Percentiles rank a stretch among this genome's conserved stretches.
Evolutionary conservation across 2,329 filamentous ascomycete species (phyloP).

Genomic region (Aaosphaeria pasadenensis): DNA sequence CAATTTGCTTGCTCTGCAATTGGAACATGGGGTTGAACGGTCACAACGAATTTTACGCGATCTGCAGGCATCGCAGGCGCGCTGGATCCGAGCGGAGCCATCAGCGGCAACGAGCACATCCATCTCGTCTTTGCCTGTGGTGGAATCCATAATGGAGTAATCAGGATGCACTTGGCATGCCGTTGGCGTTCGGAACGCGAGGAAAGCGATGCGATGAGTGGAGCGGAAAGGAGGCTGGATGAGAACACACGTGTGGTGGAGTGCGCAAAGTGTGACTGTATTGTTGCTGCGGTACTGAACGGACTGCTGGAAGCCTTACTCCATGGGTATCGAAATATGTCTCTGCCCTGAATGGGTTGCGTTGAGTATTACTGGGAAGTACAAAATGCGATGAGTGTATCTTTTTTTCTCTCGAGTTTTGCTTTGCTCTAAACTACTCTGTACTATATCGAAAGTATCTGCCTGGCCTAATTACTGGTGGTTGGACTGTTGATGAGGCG

Average conservation of each 20-base stretch:
- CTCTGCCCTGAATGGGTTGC: no score
- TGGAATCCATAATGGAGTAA: slow-evolving; percentile 21
- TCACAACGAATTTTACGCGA: slow-evolving; percentile 36
- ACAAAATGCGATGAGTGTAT: no score
- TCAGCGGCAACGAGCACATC: slow-evolving; percentile 18
- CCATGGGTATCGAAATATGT: no score
- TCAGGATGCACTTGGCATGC: slow-evolving; percentile 5
- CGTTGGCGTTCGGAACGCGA: slow-evolving; percentile 8
- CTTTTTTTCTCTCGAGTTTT: no score
- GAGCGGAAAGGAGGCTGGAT: background rate
- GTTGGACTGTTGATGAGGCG: background rate
- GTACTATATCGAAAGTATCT: no score
- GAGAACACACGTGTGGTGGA: background rate
- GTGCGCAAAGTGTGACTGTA: no score
- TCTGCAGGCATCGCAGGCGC: slow-evolving; percentile 34
- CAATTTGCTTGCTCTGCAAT: slow-evolving; percentile 35
- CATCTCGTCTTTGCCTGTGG: slow-evolving; percentile 20
- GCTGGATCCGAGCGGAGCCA: slow-evolving; percentile 19
- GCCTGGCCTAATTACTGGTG: no score
- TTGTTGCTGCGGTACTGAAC: no score
- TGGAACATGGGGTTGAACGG: slow-evolving; percentile 31
- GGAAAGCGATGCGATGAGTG: slow-evolving; percentile 6
- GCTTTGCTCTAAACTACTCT: no score
- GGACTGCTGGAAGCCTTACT: no score
- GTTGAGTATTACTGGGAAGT: no score